A percentile compares a stretch with the other conserved stretches of the same genome.
These are phyloP conservation scores for Fraxinus pennsylvanica DNA, from an alignment of 257 asterid genomes.

Conservation along the genomic window DNA sequence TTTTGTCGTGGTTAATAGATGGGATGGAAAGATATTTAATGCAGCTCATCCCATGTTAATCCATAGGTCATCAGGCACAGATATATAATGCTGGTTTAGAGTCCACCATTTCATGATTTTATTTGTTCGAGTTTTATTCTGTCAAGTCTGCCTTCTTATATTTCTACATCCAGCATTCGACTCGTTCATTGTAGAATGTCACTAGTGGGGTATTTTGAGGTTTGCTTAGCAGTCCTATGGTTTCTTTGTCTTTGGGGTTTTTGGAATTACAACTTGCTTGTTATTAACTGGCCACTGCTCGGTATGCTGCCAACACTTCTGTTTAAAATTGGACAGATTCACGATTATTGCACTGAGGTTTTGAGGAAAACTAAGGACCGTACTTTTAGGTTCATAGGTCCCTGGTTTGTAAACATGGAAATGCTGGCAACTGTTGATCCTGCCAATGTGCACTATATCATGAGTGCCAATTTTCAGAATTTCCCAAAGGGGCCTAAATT, in stretches of 20 bases:
- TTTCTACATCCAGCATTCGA: neutral
- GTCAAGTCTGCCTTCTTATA: neutral
- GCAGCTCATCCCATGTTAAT: too few relatives aligned
- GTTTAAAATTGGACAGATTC: slow-evolving; percentile 34
- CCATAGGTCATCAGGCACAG: neutral
- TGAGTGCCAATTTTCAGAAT: slow-evolving; percentile 50
- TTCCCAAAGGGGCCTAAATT: slow-evolving; percentile 57
- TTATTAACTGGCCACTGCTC: slow-evolving; percentile 55
- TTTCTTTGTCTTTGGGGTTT: slow-evolving; percentile 40
- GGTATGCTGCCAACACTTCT: slow-evolving; percentile 56
- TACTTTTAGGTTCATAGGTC: slow-evolving; percentile 50
- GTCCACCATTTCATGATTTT: neutral
- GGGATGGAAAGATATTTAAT: neutral
- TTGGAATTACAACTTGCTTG: slow-evolving; percentile 25
- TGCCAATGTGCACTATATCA: slow-evolving; percentile 54
- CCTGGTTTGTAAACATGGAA: slow-evolving; percentile 53
- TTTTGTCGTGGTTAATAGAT: slow-evolving; percentile 27
- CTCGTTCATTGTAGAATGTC: slow-evolving; percentile 2
- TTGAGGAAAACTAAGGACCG: slow-evolving; percentile 33
- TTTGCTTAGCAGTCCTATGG: slow-evolving; percentile 36
- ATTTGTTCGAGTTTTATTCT: too few relatives aligned
- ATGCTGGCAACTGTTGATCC: slow-evolving; percentile 52
- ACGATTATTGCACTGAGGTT: slow-evolving; percentile 35
- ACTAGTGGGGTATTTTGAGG: slow-evolving; percentile 25
- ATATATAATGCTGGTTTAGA: neutral